Conservation (phyloP, 1,284 basidiomycete genomes). For the Ganoderma leucocontextum region DNA sequence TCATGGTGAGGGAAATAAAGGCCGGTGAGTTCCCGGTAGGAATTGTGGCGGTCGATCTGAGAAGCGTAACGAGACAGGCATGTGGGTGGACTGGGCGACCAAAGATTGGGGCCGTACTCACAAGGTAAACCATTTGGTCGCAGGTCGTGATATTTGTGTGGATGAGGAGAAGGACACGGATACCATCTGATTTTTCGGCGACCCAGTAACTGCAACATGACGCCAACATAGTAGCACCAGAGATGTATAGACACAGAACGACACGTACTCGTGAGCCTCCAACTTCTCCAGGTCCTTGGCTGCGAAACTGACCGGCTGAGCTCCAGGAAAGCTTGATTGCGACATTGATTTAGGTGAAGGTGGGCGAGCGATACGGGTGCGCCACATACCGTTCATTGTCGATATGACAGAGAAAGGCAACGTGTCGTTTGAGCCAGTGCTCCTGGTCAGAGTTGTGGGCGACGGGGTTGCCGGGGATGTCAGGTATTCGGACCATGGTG, state of each 20-base stretch:
- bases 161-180: conserved; percentile 90
- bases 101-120: conserved; percentile 48
- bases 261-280: conserved; percentile 82
- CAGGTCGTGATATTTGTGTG: conserved; percentile 70
- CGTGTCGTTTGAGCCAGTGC: conserved; percentile 66
- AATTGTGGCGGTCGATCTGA: conserved; percentile 96
- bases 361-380: conserved; percentile 20
- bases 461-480: conserved; percentile 69
- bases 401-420: conserved; percentile 72
- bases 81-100: neutral
- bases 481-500: conserved; percentile 60
- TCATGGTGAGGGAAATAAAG: conserved; percentile 92
- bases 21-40: conserved; percentile 78
- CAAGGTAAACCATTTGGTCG: conserved; percentile 84
- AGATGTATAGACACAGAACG: conserved; percentile 6
- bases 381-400: conserved; percentile 61
- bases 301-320: conserved; percentile 92
- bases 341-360: conserved; percentile 3
- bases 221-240: conserved; percentile 17
- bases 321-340: conserved; percentile 82
- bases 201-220: conserved; percentile 87
- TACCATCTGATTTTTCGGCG: conserved; percentile 99
- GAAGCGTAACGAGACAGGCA: neutral
- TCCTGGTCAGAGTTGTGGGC: conserved; percentile 65
- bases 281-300: conserved; percentile 75